These are phyloP conservation scores for Apiotrichum montevideense DNA, from an alignment of 1,284 basidiomycete genomes.

Conservation along the genomic window DNA sequence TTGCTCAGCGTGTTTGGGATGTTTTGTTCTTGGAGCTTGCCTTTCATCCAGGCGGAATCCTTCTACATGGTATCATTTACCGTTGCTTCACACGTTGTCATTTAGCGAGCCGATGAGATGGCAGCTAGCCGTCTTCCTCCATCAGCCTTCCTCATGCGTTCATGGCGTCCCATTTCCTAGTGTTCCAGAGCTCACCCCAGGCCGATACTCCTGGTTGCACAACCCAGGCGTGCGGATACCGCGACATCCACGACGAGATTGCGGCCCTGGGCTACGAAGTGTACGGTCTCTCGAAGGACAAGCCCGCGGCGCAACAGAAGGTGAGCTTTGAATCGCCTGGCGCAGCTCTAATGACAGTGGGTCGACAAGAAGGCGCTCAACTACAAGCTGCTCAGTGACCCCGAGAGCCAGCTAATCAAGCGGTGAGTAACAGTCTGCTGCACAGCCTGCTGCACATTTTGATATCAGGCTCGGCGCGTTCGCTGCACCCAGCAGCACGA, in stretches of 20 bases:
- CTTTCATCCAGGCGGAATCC: too few relatives aligned
- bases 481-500: constrained; percentile 63
- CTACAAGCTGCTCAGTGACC: constrained; percentile 81
- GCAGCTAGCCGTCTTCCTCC: too few relatives aligned
- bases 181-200: constrained; percentile 5
- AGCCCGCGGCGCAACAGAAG: constrained; percentile 70
- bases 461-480: constrained; percentile 62
- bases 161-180: too few relatives aligned
- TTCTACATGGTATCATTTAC: too few relatives aligned
- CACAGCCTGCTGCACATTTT: neutral
- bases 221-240: constrained; percentile 79
- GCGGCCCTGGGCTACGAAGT: constrained; percentile 63
- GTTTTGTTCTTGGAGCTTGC: too few relatives aligned
- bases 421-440: constrained; percentile 38
- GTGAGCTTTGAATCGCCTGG: constrained; percentile 42
- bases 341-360: constrained; percentile 31
- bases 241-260: constrained; percentile 74
- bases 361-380: constrained; percentile 63
- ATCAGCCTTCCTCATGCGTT: too few relatives aligned
- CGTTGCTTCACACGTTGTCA: too few relatives aligned
- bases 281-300: constrained; percentile 80
- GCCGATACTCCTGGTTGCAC: constrained; percentile 69
- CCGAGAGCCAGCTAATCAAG: constrained; percentile 68
- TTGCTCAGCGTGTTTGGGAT: too few relatives aligned
- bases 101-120: too few relatives aligned